Percentiles rank a stretch among this genome's conserved stretches.
Conservation (phyloP, 768 basidiomycete genomes). For the Suillus bovinus region DNA sequence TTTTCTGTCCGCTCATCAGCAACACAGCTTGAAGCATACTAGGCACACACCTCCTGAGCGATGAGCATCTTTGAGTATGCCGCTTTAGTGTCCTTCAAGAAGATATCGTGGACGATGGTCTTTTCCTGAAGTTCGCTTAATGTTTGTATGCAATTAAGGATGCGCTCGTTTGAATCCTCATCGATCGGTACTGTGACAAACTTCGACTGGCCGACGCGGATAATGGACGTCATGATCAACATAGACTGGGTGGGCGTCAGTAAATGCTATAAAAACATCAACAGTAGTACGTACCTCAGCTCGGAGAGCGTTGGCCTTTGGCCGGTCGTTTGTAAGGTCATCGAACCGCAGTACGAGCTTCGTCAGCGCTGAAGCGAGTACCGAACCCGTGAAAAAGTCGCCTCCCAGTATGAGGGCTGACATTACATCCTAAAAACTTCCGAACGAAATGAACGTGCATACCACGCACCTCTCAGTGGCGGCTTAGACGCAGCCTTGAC, state of each 20-base stretch:
- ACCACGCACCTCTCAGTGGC: constrained; percentile 70
- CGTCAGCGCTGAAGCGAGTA: constrained; percentile 85
- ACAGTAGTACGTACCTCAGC: background rate
- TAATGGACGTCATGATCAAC: constrained; percentile 96
- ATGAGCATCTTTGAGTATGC: constrained; percentile 96
- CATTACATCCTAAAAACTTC: background rate
- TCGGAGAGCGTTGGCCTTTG: constrained; percentile 31
- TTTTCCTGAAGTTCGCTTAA: constrained; percentile 74
- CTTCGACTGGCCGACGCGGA: constrained; percentile 97
- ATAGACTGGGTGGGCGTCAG: constrained; percentile 58
- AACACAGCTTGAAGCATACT: background rate
- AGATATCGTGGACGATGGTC: constrained; percentile 63
- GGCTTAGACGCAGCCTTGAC: constrained; percentile 89
- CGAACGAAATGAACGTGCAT: background rate
- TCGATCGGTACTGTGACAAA: constrained; percentile 95
- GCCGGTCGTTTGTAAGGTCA: constrained; percentile 49
- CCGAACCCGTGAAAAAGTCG: constrained; percentile 95
- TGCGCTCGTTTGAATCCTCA: constrained; percentile 95
- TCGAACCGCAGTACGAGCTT: constrained; percentile 85
- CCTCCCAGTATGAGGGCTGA: constrained; percentile 86
- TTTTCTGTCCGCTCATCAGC: constrained; percentile 54
- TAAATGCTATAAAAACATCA: background rate
- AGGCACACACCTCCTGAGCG: constrained; percentile 76
- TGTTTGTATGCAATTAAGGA: constrained; percentile 94
- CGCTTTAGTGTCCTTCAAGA: constrained; percentile 83